Evolutionary conservation across 2,329 filamentous ascomycete species (phyloP), one percentile per base, ranked within the genome.

Genomic region (Zymoseptoria pseudotritici): DNA sequence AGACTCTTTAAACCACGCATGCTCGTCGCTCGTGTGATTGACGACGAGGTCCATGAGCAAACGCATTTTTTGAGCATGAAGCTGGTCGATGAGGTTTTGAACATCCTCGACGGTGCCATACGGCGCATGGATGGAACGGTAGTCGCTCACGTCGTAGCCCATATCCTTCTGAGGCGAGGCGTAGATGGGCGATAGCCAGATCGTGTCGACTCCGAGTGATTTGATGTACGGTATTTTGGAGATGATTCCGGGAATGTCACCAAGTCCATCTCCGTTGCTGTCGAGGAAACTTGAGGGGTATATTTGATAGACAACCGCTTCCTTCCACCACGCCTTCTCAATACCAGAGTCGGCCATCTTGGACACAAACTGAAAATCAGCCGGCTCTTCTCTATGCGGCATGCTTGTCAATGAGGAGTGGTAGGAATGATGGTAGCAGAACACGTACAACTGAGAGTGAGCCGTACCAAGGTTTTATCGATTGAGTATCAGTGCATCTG

Each of bases 231-330:
- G 49, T 1, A 88, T 72, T 67, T 86, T 79, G 10, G 82, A 82
- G 19, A 85, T 83, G 55, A 88, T 82, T 7, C 85, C 86, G 1
- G 79, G 80, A 26, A 88, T 79, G 66, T 88, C 86, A 2, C 86
- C 86, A 74, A 84, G 81, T 20, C 86, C 86, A 60, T 70, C 67
- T 50, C 82, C 79, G 31, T 81, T 81, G 67, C 84, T 82, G 21
- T 63, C 61, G 51, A 80, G 78, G 75, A 85, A 85, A 62, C 78
- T 80, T 13, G 83, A 80, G 2, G 83, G 82, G 59, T 84, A 85
- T 56, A 85, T 78, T 69, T 83, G 79, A 50, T 75, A 75, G 10
- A 75, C 69, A 4, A 72, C 68, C 3, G 70, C 66, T 55, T 75
- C 73, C 60, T 75, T 75, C 73, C 73, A 75, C 73, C 73, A 75